Percentiles rank a stretch among this genome's conserved stretches.
Evolutionary conservation across 208 protist species (phyloP).

Genomic region (Chromosphaera perkinsii): DNA sequence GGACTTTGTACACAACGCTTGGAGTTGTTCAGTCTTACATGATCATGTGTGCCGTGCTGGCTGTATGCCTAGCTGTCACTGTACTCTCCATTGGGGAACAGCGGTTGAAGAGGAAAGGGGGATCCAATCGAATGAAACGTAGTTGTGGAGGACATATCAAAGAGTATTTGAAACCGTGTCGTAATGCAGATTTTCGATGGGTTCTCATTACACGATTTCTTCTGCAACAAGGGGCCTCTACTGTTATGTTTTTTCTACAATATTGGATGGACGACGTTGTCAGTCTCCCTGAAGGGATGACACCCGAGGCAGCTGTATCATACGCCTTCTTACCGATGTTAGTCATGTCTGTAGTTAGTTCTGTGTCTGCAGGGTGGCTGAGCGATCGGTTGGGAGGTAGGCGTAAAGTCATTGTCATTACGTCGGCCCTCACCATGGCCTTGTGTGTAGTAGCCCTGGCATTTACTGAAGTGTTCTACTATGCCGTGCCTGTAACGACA

Average conservation of each 20-base stretch:
- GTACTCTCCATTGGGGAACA: no score
- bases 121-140: no score
- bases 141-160: no score
- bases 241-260: constrained; percentile 6
- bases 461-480: background rate
- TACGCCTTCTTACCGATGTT: background rate
- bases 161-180: constrained; percentile 4
- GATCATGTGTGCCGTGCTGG: no score
- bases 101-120: no score
- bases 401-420: constrained; percentile 19
- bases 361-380: background rate
- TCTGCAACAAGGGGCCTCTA: constrained; percentile 20
- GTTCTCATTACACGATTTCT: constrained; percentile 38
- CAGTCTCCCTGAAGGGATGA: background rate
- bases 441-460: background rate
- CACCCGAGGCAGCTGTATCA: constrained; percentile 11
- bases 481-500: background rate
- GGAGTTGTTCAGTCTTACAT: no score
- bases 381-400: constrained; percentile 14
- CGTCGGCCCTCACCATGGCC: constrained; percentile 4
- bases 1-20: no score
- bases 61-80: no score
- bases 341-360: constrained; percentile 1
- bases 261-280: background rate
- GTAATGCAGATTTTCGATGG: constrained; percentile 31